phyloP scores from a whole-genome alignment of 1,139 yeast genomes.

The Groenewaldozyma sp. region DNA sequence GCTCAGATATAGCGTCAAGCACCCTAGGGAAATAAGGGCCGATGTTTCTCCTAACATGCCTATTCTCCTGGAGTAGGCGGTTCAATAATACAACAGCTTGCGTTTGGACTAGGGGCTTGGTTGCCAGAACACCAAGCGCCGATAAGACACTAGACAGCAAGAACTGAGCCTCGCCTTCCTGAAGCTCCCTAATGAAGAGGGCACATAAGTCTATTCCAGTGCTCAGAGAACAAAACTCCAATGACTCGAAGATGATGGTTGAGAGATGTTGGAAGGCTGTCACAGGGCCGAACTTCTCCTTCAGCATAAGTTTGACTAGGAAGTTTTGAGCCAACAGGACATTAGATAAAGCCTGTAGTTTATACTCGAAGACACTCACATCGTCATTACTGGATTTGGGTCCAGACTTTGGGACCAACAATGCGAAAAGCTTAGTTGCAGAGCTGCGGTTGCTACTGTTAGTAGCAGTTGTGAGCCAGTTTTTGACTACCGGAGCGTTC shows the following conservation, averaged over 20 bases:
- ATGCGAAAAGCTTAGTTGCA: not conserved
- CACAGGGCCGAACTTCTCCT: not conserved
- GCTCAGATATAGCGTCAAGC: not conserved
- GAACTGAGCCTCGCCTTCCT: not conserved
- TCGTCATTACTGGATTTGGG: not conserved
- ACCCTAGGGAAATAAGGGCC: not conserved
- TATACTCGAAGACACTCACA: not conserved
- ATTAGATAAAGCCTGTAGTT: not conserved
- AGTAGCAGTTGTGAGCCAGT: not conserved
- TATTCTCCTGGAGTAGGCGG: not conserved
- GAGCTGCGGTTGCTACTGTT: not conserved
- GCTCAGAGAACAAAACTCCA: not conserved
- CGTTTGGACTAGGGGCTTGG: not conserved
- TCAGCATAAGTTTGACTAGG: not conserved
- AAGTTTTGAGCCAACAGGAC: not conserved
- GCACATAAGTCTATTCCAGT: not conserved
- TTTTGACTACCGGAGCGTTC: not conserved
- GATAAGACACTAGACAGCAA: not conserved
- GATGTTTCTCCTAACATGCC: not conserved
- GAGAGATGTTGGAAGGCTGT: not conserved
- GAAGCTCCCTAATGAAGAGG: not conserved
- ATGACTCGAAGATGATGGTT: not conserved
- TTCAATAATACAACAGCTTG: constrained; percentile 1
- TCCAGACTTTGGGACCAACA: not conserved
- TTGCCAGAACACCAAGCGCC: not conserved